These are phyloP conservation scores for Ustilago vetiveriae DNA, from an alignment of 1,284 basidiomycete genomes.

Conservation along the genomic window DNA sequence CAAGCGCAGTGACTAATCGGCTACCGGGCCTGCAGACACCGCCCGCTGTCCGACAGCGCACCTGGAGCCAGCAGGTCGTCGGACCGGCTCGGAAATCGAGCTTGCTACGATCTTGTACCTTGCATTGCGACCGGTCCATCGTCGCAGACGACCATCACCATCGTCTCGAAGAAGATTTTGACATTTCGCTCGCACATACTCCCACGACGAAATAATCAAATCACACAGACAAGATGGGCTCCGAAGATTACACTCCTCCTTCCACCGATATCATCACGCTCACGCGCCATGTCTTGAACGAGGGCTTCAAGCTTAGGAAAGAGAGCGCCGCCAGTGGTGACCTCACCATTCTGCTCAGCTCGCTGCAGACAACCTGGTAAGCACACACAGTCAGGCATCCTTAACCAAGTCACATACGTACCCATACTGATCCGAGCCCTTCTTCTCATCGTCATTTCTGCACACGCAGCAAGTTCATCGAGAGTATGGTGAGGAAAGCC, in stretches of 20 bases:
- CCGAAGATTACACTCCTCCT: conserved; percentile 56
- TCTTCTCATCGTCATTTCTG: too few species aligned
- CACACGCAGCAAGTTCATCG: conserved; percentile 78
- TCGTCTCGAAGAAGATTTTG: neutral
- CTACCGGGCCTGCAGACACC: conserved; percentile 9
- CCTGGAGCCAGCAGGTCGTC: neutral
- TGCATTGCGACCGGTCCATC: too few species aligned
- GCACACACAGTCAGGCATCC: neutral
- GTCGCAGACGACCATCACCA: conserved; percentile 4
- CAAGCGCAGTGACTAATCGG: conserved; percentile 12
- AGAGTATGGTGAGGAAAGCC: conserved; percentile 95
- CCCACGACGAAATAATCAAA: neutral
- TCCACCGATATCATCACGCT: conserved; percentile 65
- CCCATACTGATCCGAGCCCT: neutral
- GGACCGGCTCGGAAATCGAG: conserved; percentile 30
- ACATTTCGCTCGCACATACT: neutral
- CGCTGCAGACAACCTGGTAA: conserved; percentile 81
- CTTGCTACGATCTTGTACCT: too few species aligned
- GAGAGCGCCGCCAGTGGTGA: conserved; percentile 74
- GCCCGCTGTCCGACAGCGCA: neutral
- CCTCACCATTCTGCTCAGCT: conserved; percentile 90
- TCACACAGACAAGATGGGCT: conserved; percentile 34
- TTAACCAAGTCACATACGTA: fast-evolving
- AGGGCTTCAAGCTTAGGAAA: conserved; percentile 52
- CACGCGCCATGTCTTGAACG: conserved; percentile 64